A percentile compares a stretch with the other conserved stretches of the same genome.
These are phyloP conservation scores for Trypanosoma congolense DNA, from an alignment of 208 protist genomes.

Conservation along the genomic window DNA sequence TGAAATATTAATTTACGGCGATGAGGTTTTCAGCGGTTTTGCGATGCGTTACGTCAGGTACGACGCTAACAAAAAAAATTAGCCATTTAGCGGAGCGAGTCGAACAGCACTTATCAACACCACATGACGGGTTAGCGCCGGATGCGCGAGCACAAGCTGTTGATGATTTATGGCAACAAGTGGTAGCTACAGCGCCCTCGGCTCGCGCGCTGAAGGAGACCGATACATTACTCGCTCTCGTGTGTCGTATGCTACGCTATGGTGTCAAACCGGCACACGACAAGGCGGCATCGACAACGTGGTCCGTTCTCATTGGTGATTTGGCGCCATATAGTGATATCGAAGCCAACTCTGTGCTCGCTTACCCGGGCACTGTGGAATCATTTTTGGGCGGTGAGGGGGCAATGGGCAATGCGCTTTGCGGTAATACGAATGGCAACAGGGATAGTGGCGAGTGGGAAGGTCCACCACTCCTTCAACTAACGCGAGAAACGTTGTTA, in stretches of 20 bases:
- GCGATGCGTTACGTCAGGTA: conserved; percentile 6
- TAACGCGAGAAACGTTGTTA: conserved; percentile 69
- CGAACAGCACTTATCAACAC: conserved; percentile 8
- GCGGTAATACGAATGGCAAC: not conserved
- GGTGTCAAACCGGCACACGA: conserved; percentile 22
- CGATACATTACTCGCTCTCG: conserved; percentile 50
- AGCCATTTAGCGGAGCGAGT: conserved; percentile 26
- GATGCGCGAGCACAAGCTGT: not conserved
- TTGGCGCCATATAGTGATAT: conserved; percentile 53
- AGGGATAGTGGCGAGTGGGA: not conserved
- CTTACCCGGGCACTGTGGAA: conserved; percentile 48
- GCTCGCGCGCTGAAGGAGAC: conserved; percentile 60
- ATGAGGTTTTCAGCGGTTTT: conserved; percentile 3
- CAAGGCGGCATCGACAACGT: conserved; percentile 7
- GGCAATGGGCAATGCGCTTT: not conserved
- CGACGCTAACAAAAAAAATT: conserved; percentile 21
- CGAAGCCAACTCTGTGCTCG: conserved; percentile 49
- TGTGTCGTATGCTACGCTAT: conserved; percentile 31
- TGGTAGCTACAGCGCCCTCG: conserved; percentile 28
- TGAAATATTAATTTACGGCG: not conserved
- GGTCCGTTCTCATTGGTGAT: conserved; percentile 40
- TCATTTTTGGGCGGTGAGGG: not conserved
- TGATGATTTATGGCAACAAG: conserved; percentile 36
- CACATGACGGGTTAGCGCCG: not conserved
- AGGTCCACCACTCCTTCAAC: conserved; percentile 16